Conservation (phyloP, 306 rosid species). For the Fragaria vesca region DNA sequence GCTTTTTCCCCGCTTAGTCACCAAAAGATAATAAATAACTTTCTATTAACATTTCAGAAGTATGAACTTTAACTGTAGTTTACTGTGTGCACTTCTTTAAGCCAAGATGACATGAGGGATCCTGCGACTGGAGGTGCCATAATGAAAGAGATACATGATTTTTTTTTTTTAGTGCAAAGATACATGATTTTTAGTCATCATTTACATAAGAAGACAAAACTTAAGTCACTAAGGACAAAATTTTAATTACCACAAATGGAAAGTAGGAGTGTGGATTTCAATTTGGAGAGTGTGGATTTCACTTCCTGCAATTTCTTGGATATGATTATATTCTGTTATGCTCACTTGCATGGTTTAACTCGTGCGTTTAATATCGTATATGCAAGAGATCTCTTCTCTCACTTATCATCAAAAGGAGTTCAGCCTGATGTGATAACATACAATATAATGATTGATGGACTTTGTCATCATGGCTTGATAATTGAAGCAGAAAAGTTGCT, state of each 20-base stretch:
- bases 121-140: conserved; percentile 6
- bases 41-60: background rate
- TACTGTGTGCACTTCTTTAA: background rate
- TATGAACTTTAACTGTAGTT: conserved; percentile 4
- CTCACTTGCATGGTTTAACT: background rate
- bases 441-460: background rate
- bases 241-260: too few relatives aligned
- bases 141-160: background rate
- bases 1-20: too few relatives aligned
- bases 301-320: background rate
- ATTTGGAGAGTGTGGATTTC: too few relatives aligned
- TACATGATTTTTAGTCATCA: too few relatives aligned
- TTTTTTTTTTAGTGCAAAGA: background rate
- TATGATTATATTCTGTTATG: background rate
- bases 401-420: background rate
- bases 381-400: background rate
- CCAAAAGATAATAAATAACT: background rate
- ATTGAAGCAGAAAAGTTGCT: background rate
- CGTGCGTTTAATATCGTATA: background rate
- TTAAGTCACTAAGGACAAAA: too few relatives aligned
- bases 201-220: too few relatives aligned
- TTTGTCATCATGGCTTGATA: background rate
- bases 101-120: background rate
- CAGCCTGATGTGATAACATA: background rate
- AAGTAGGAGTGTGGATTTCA: too few relatives aligned